Evolutionary conservation across 306 rosid genomes (phyloP).

Genomic region (Cicer yamashitae): DNA sequence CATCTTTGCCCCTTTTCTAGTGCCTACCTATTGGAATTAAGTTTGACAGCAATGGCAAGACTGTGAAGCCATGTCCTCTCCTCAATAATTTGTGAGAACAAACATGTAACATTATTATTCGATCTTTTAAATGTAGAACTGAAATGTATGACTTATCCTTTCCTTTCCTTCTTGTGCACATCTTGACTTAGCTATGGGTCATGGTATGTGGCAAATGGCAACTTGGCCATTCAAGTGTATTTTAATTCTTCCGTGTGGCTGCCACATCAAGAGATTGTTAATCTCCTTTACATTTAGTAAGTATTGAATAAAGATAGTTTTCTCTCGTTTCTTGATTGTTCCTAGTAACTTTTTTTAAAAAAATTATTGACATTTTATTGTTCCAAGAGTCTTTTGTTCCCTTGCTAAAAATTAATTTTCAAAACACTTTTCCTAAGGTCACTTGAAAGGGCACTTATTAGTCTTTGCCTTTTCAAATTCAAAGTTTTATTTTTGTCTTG

Average conservation of each 20-base stretch:
- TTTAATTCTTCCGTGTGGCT: constrained; percentile 4
- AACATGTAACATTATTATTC: constrained; percentile 16
- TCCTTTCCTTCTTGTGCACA: neutral
- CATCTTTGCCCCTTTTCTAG: constrained; percentile 76
- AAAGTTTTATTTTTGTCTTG: too few species aligned
- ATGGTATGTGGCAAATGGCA: constrained; percentile 8
- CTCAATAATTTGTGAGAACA: constrained; percentile 21
- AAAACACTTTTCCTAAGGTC: too few species aligned
- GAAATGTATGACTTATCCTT: neutral
- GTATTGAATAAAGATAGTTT: constrained; percentile 24
- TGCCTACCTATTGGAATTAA: neutral
- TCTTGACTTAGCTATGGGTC: neutral
- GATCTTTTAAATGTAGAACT: neutral
- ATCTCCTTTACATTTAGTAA: constrained; percentile 15
- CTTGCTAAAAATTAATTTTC: too few species aligned
- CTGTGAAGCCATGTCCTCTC: constrained; percentile 8
- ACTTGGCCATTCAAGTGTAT: constrained; percentile 4
- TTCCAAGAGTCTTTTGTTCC: too few species aligned
- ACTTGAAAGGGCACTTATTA: too few species aligned
- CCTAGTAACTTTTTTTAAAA: too few species aligned
- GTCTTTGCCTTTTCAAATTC: too few species aligned
- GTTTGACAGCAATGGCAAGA: constrained; percentile 17
- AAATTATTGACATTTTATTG: too few species aligned
- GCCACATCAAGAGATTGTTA: neutral
- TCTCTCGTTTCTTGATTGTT: neutral